Evolutionary conservation across 805 yeast genomes (phyloP).

Genomic region (Saturnispora diversa): DNA sequence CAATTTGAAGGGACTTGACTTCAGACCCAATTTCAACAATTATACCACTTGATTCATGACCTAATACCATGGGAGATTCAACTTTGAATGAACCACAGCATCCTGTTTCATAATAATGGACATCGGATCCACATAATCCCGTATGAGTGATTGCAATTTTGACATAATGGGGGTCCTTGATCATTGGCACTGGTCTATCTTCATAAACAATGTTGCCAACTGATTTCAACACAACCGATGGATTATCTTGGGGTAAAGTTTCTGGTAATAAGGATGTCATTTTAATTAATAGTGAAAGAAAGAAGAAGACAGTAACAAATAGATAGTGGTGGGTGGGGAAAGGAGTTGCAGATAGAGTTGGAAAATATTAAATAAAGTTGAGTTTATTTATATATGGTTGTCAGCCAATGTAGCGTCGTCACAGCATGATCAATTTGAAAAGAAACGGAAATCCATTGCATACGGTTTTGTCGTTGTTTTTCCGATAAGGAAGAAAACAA

Average conservation of each 20-base stretch:
- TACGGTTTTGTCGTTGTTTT: too few relatives aligned
- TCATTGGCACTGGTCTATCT: constrained; percentile 57
- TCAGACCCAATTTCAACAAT: constrained; percentile 61
- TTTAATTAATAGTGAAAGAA: neutral
- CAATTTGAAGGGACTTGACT: constrained; percentile 60
- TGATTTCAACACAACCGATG: constrained; percentile 57
- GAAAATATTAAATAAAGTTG: neutral
- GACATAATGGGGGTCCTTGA: constrained; percentile 59
- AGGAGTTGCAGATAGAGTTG: neutral
- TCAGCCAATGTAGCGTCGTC: too few relatives aligned
- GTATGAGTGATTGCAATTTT: constrained; percentile 70
- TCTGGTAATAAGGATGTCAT: neutral
- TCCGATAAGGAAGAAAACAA: too few relatives aligned
- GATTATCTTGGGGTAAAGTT: constrained; percentile 22
- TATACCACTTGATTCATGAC: constrained; percentile 80
- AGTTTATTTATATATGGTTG: too few relatives aligned
- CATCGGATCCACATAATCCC: constrained; percentile 84
- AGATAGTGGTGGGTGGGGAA: neutral
- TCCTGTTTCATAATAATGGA: constrained; percentile 76
- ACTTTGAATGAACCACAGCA: constrained; percentile 70
- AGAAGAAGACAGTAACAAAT: neutral
- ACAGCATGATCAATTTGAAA: too few relatives aligned
- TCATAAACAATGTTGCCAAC: constrained; percentile 58
- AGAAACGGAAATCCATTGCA: too few relatives aligned
- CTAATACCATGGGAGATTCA: constrained; percentile 73